Base-by-base conservation (phyloP, 495 filamentous ascomycete species). In the Podospora comata region DNA sequence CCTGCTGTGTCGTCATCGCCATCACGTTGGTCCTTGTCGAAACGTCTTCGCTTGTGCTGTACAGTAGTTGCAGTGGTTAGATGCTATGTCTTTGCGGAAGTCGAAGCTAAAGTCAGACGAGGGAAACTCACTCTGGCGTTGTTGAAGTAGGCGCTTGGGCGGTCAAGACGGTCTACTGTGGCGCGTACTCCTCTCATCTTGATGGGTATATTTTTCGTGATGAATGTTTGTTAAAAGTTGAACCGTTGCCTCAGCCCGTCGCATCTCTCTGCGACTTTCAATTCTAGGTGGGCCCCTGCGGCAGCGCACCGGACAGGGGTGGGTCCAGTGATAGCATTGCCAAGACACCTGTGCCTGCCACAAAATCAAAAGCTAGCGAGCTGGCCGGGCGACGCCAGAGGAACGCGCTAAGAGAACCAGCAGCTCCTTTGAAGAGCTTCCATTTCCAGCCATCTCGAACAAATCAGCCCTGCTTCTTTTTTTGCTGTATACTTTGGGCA, bases 131-230 rank as follows among this genome's bases (percentile, higher is more conserved):
- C 93, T 77, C 92, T 88, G 79, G 84, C 88, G 79, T 85, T 88
- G 53, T 86, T 80, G 71, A 92, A 94, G 79, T 97, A 97, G 68
- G 93, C 90, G 76, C 93, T 96, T 2, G 93, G 92, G 77, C 88
- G 89, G 78, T 97, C 93, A 61, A 97, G 86, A 66, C 93, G 82
- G 60, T 97, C 93, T 44, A 97, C 90, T 1, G 93, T 97, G 68
- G 85, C 86, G 68, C 84, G 77, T 69, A 64, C 70, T 26, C 68
- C 74, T 53, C 64, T 39, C 72, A 72, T 74, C 48, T 48, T 72
- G 64, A 34, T 44, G 18, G 66, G 27, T 66, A 19, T 56, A 27
- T 48, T 20, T 28, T 61, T 59, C 44, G 5, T 58, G 60, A 28
- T 59, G 57, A 16, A 56, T 30, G 27, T 54, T 56, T 63, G 20